Base-by-base conservation (phyloP, 192 early-diverging fungal genomes). In the Backusella morwellensis region DNA sequence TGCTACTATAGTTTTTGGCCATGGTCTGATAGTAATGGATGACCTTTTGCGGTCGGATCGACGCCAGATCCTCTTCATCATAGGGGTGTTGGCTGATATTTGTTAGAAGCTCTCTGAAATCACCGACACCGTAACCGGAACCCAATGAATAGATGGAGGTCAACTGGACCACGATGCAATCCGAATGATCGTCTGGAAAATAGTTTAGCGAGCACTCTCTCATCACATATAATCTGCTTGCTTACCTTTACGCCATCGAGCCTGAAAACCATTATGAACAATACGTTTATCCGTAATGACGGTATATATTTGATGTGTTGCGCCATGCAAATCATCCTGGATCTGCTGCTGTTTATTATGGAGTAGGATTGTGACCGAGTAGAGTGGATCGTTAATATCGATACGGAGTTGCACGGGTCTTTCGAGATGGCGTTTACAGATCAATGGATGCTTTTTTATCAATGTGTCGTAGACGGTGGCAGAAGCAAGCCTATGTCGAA, bases 231-330 rank as follows among this genome's bases (percentile, higher is more conserved):
- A 32, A 32, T 32, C 32, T 3, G 3, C 32, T 3, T 32, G 32
- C 3, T 32, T 71, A 71, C 70, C 70, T 47, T 71, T 71, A 19
- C 70, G 38, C 70, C 70, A 71, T 47, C 70, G 35, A 44, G 26
- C 23, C 3, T 26, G 41, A 50, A 72, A 72, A 1, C 70, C 70
- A 50, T 72, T 72, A 15, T 72, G 35, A 15, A 32, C 21, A 19
- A 72, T 50, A 19, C n/a, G 35, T 29, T 44, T 23, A 32, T 72
- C 70, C 2, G 40, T 41, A 32, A 72, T 72, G 15, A 44, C 29
- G 50, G 36, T 50, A 8, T 34, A 50, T 5, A 15, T 34, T 9
- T 23, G 41, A 26, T 72, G 42, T 34, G 26, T 34, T 0, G 23
- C 23, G 4, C 70, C 70, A 29, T 50, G 40, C 15, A 72, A 32